phyloP scores from a whole-genome alignment of 345 rosid genomes.

The Eucalyptus cloeziana region DNA sequence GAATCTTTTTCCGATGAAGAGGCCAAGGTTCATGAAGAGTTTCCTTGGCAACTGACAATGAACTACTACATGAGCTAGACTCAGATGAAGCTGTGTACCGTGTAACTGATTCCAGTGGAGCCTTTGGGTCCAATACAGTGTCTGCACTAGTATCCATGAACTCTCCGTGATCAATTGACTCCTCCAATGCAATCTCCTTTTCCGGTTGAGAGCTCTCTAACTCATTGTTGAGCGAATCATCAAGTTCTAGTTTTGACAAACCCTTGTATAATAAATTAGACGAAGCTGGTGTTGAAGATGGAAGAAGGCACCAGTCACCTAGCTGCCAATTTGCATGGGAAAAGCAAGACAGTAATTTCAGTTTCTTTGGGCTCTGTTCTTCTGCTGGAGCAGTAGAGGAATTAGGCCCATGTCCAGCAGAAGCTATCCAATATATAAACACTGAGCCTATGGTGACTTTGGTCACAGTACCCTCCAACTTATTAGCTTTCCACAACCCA shows the following conservation, averaged over 20 bases:
- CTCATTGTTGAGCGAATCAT: slow-evolving; percentile 24
- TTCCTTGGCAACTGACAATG: slow-evolving; percentile 51
- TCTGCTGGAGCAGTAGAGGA: slow-evolving; percentile 83
- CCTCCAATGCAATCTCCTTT: slow-evolving; percentile 35
- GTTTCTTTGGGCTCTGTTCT: slow-evolving; percentile 84
- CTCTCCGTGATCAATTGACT: slow-evolving; percentile 22
- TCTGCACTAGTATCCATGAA: slow-evolving; percentile 7
- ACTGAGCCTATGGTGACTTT: slow-evolving; percentile 81
- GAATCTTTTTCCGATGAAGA: slow-evolving; percentile 83
- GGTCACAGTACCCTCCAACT: slow-evolving; percentile 89
- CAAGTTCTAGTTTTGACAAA: slow-evolving; percentile 36
- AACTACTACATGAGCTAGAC: slow-evolving; percentile 36
- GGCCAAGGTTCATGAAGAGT: slow-evolving; percentile 74
- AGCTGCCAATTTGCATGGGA: slow-evolving; percentile 94
- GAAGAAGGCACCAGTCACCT: slow-evolving; percentile 85
- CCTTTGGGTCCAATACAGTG: slow-evolving; percentile 2
- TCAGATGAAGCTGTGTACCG: slow-evolving; percentile 17
- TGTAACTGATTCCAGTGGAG: slow-evolving; percentile 17
- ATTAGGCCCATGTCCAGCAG: slow-evolving; percentile 85
- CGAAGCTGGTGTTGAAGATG: slow-evolving; percentile 28
- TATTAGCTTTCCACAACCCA: slow-evolving; percentile 83
- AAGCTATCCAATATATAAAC: slow-evolving; percentile 93
- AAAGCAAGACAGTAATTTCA: slow-evolving; percentile 79
- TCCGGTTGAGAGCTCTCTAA: slow-evolving; percentile 18
- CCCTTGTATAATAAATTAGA: slow-evolving; percentile 31